Evolutionary conservation across 148 eudicot genomes (phyloP), one percentile per base, ranked within the genome.

Genomic region (Rheum nobile): DNA sequence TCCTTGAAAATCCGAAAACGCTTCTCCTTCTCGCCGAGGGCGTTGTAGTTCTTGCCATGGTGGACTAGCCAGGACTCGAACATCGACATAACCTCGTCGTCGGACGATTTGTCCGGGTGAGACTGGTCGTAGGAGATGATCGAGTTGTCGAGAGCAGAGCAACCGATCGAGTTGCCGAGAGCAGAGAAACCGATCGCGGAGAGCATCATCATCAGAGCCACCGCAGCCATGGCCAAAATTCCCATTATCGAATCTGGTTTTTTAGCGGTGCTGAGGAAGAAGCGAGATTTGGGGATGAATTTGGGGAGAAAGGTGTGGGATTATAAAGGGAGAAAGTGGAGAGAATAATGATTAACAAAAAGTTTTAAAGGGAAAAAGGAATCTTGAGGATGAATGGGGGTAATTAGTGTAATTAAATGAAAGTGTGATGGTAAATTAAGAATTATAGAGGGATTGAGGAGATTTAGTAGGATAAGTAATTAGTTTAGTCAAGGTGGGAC

Each of bases 51-150:
- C 68, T 86, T 91, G 5, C 84, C 86, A 65, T 91, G 85, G 35
- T 82, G 77, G 4, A 87, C 85, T 0, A 91, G 81, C 97, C 97
- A 91, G 7, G 83, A 73, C 86, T 89, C 97, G 87, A 78, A 91
- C 24, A 86, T 14, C 14, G 84, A 73, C 74, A 67, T 79, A n/a
- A 87, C 78, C 4, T 87, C 93, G 0, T 75, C 84, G 6, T 91
- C 85, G 29, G 88, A 41, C 17, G 55, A 35, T 19, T 17, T 52
- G 73, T 70, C 79, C 14, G 10, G 19, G 68, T 82, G 83, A n/a
- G 63, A 28, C 26, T 74, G 48, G 31, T 73, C 75, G 81, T 81
- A 77, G 34, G 81, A 47, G 67, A 85, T 59, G 67, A 86, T 87
- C 1, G 91, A 81, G 73, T 71, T 71, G 73, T 65, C 70, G 2